These are phyloP conservation scores for Nymphaea colorata DNA, from an alignment of 164 flowering plant genomes.

Conservation along the genomic window DNA sequence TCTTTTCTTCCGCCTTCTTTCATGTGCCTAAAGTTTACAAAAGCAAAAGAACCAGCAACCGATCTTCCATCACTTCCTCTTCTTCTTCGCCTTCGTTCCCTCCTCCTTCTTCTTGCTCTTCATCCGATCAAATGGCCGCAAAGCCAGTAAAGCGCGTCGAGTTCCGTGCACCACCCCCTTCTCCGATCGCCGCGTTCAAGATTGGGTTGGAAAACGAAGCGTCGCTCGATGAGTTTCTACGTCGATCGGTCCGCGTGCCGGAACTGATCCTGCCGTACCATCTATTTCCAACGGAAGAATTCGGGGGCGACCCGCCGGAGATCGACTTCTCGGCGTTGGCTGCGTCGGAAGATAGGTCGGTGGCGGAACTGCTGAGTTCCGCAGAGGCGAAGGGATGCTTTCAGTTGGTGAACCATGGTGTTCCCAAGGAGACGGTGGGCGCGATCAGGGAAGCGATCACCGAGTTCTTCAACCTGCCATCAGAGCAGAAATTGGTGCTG, in stretches of 20 bases:
- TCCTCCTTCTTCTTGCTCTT: background rate
- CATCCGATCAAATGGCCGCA: slow-evolving; percentile 14
- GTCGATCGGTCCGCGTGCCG: slow-evolving; percentile 35
- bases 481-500: slow-evolving; percentile 29
- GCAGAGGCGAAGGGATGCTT: slow-evolving; percentile 43
- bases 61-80: background rate
- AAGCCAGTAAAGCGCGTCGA: slow-evolving; percentile 25
- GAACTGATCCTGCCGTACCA: slow-evolving; percentile 57
- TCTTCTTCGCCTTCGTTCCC: background rate
- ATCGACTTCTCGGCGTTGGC: slow-evolving; percentile 30
- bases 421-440: slow-evolving; percentile 23
- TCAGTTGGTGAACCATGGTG: slow-evolving; percentile 59
- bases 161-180: slow-evolving; percentile 92
- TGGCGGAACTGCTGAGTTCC: slow-evolving; percentile 22
- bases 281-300: slow-evolving; percentile 40
- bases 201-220: slow-evolving; percentile 54
- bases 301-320: slow-evolving; percentile 22
- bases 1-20: background rate
- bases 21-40: background rate
- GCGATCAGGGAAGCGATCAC: slow-evolving; percentile 18
- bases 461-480: slow-evolving; percentile 38
- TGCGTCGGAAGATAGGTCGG: slow-evolving; percentile 7
- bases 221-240: slow-evolving; percentile 37
- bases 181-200: slow-evolving; percentile 54
- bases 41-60: background rate